These are phyloP conservation scores for Leccinum ponderosum DNA, from an alignment of 1,284 basidiomycete genomes.

Conservation along the genomic window DNA sequence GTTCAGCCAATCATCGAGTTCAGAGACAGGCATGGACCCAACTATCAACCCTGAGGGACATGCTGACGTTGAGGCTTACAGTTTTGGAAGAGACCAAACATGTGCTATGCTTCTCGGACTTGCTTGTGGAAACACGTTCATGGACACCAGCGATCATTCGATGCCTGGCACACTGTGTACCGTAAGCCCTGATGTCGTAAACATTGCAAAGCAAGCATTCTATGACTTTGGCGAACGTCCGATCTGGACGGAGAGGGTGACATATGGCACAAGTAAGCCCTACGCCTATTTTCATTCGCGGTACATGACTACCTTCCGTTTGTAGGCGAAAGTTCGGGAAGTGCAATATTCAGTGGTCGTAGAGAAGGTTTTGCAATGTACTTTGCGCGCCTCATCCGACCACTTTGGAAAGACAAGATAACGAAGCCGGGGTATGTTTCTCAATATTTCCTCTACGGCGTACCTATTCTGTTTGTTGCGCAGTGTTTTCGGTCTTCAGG, in stretches of 20 bases:
- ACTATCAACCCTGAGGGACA: conserved; percentile 3
- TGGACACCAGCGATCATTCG: conserved; percentile 53
- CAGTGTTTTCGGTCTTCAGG: conserved; percentile 48
- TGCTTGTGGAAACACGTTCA: conserved; percentile 74
- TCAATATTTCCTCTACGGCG: not conserved
- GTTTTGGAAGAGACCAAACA: conserved; percentile 86
- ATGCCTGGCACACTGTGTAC: conserved; percentile 50
- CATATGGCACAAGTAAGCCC: conserved; percentile 60
- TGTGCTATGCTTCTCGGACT: conserved; percentile 87
- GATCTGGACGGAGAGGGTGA: conserved; percentile 75
- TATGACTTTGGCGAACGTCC: conserved; percentile 85
- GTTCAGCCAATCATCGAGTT: conserved; percentile 72
- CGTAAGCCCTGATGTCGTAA: conserved; percentile 60
- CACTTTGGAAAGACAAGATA: conserved; percentile 86
- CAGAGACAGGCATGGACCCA: conserved; percentile 57
- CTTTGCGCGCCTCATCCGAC: conserved; percentile 81
- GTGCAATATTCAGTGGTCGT: conserved; percentile 81
- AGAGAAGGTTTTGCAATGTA: conserved; percentile 90
- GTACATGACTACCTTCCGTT: conserved; percentile 1
- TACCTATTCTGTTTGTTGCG: not conserved
- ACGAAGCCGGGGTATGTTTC: conserved; percentile 56
- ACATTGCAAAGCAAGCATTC: conserved; percentile 76
- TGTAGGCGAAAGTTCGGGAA: conserved; percentile 67
- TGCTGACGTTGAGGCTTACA: conserved; percentile 31
- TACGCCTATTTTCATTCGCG: conserved; percentile 14